These are phyloP conservation scores for Gracilaria domingensis DNA, from an alignment of 23 red algal genomes.

Conservation along the genomic window DNA sequence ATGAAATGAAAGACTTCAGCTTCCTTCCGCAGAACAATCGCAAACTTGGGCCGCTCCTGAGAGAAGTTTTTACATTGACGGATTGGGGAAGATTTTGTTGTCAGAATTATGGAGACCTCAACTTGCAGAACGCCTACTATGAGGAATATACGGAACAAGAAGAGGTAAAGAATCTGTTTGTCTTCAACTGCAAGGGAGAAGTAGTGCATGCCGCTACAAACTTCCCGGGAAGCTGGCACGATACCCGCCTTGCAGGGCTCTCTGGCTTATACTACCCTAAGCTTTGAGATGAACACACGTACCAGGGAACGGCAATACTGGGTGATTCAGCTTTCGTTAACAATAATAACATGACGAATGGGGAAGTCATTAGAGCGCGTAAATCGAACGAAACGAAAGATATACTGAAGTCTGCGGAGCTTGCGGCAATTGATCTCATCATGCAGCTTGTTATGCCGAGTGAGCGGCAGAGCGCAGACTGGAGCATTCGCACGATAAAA, in stretches of 20 bases:
- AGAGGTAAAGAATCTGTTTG: conserved; percentile 26
- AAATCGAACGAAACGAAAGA: conserved; percentile 2
- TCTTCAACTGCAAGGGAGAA: not conserved
- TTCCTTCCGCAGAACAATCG: not conserved
- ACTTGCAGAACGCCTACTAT: conserved; percentile 27
- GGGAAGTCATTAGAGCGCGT: not conserved
- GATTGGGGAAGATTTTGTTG: not conserved
- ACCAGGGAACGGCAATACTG: not conserved
- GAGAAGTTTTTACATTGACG: not conserved
- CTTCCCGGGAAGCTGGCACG: conserved; percentile 34
- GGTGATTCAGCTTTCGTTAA: conserved; percentile 31
- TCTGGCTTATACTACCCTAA: conserved; percentile 22
- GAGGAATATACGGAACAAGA: not conserved
- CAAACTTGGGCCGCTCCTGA: conserved; percentile 1
- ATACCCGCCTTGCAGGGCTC: not conserved
- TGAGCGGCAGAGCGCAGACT: conserved; percentile 33
- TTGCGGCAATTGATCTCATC: not conserved
- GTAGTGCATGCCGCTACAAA: conserved; percentile 39
- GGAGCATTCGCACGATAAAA: conserved; percentile 4
- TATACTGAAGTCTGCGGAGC: not conserved
- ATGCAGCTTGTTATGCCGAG: conserved; percentile 9
- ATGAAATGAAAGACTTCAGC: not conserved
- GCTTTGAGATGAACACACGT: not conserved
- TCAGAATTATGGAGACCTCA: not conserved
- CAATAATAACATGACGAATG: conserved; percentile 10